These are phyloP conservation scores for Solanum bulbocastanum DNA, from an alignment of 257 asterid genomes.

Conservation along the genomic window DNA sequence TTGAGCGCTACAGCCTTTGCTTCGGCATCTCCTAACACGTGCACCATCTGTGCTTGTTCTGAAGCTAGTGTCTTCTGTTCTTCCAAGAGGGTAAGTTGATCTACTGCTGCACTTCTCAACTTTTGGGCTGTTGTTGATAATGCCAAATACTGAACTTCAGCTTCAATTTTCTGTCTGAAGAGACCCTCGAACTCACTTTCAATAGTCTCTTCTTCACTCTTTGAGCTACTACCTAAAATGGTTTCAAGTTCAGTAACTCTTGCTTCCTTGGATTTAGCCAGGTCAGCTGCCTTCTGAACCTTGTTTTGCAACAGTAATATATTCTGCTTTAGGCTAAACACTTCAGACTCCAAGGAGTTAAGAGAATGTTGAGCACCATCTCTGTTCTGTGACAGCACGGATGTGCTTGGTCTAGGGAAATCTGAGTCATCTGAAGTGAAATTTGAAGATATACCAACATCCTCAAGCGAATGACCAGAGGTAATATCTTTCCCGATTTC, in stretches of 20 bases:
- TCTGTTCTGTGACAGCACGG: constrained; percentile 14
- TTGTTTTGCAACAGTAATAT: constrained; percentile 6
- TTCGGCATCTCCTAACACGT: constrained; percentile 36
- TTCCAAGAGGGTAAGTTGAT: constrained; percentile 43
- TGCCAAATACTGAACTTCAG: constrained; percentile 53
- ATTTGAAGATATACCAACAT: not conserved
- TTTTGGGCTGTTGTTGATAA: constrained; percentile 36
- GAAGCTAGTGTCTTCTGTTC: constrained; percentile 33
- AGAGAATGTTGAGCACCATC: constrained; percentile 4
- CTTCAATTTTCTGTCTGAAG: constrained; percentile 62
- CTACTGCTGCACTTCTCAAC: constrained; percentile 27
- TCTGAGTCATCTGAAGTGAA: constrained; percentile 18
- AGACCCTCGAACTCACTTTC: constrained; percentile 42
- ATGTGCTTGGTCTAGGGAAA: constrained; percentile 8
- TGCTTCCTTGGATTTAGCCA: constrained; percentile 15
- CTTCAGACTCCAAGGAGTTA: constrained; percentile 24
- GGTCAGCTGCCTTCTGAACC: constrained; percentile 15
- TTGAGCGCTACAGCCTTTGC: constrained; percentile 38
- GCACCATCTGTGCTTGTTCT: constrained; percentile 33
- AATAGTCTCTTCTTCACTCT: constrained; percentile 7
- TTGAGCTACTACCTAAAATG: constrained; percentile 4
- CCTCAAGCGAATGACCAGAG: not conserved
- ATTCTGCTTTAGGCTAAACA: constrained; percentile 9
- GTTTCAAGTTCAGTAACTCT: constrained; percentile 16
- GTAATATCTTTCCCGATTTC: constrained; percentile 35